Percentiles rank a stretch among this genome's conserved stretches.
Evolutionary conservation across 1,284 basidiomycete species (phyloP).

Genomic region (Sporisorium graminicola): DNA sequence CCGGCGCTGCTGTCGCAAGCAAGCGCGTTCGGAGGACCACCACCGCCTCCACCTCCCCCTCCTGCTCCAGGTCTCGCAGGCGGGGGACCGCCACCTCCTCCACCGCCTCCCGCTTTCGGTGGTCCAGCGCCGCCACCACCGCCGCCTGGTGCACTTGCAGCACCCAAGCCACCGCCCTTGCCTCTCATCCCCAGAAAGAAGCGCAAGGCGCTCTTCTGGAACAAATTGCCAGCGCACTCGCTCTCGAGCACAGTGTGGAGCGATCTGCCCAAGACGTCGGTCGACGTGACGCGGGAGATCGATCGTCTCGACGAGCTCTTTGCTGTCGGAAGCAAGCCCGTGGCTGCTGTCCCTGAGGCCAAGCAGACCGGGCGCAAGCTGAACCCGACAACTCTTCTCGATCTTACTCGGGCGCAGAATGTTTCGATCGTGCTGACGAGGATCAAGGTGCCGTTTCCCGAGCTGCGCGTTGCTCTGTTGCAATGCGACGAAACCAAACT

Average conservation of each 20-base stretch:
- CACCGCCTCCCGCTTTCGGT: conserved; percentile 11
- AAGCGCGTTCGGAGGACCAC: conserved; percentile 8
- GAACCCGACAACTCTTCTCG: conserved; percentile 53
- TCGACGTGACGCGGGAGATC: conserved; percentile 71
- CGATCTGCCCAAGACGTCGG: conserved; percentile 72
- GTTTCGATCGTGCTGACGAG: conserved; percentile 57
- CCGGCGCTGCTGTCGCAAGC: conserved; percentile 22
- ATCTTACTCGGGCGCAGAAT: conserved; percentile 54
- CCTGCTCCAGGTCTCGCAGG: conserved; percentile 18
- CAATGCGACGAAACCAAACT: conserved; percentile 54
- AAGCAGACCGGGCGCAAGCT: conserved; percentile 35
- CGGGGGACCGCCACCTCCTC: conserved; percentile 22
- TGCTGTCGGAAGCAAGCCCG: conserved; percentile 73
- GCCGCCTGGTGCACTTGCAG: conserved; percentile 22
- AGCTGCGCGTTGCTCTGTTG: conserved; percentile 53
- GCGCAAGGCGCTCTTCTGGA: conserved; percentile 85
- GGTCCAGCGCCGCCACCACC: conserved; percentile 24
- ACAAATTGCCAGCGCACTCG: conserved; percentile 76
- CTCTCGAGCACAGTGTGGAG: conserved; percentile 79
- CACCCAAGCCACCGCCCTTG: conserved; percentile 37
- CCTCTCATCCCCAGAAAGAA: conserved; percentile 73
- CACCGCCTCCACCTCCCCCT: conserved; percentile 47
- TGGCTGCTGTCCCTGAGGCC: conserved; percentile 31
- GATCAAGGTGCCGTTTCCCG: conserved; percentile 60
- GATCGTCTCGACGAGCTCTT: conserved; percentile 78